These are phyloP conservation scores for Metarhizium brunneum DNA, from an alignment of 2,329 filamentous ascomycete genomes.

Conservation along the genomic window DNA sequence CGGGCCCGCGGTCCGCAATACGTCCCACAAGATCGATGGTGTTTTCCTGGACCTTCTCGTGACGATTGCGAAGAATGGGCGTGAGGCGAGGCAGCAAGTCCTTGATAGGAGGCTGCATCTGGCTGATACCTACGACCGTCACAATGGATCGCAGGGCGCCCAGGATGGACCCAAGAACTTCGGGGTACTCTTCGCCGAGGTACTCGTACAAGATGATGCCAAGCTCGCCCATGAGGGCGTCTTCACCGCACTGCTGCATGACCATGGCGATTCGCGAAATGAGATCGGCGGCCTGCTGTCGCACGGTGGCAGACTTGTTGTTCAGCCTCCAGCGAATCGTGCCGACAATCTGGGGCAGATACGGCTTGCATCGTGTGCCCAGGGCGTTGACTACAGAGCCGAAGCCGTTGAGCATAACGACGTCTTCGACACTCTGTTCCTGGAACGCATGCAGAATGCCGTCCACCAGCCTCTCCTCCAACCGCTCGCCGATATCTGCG, in stretches of 20 bases:
- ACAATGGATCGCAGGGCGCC: constrained; percentile 93
- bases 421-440: constrained; percentile 92
- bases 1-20: constrained; percentile 93
- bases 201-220: constrained; percentile 96
- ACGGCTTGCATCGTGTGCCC: constrained; percentile 88
- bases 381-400: constrained; percentile 95
- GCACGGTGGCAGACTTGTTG: constrained; percentile 94
- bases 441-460: constrained; percentile 95
- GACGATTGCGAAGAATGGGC: constrained; percentile 94
- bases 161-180: constrained; percentile 92
- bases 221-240: constrained; percentile 90
- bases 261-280: constrained; percentile 97
- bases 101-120: constrained; percentile 97
- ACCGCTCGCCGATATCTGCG: constrained; percentile 82
- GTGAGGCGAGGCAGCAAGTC: constrained; percentile 91
- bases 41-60: constrained; percentile 99
- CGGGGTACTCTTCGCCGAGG: constrained; percentile 94
- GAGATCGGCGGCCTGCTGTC: constrained; percentile 92
- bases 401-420: constrained; percentile 94
- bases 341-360: constrained; percentile 91
- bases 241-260: constrained; percentile 97
- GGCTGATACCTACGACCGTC: constrained; percentile 92
- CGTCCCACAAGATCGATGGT: constrained; percentile 96
- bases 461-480: constrained; percentile 91
- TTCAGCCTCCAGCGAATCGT: constrained; percentile 95